Evolutionary conservation across 2,329 filamentous ascomycete species (phyloP), one percentile per base, ranked within the genome.

Genomic region (Stachybotrys chartarum): DNA sequence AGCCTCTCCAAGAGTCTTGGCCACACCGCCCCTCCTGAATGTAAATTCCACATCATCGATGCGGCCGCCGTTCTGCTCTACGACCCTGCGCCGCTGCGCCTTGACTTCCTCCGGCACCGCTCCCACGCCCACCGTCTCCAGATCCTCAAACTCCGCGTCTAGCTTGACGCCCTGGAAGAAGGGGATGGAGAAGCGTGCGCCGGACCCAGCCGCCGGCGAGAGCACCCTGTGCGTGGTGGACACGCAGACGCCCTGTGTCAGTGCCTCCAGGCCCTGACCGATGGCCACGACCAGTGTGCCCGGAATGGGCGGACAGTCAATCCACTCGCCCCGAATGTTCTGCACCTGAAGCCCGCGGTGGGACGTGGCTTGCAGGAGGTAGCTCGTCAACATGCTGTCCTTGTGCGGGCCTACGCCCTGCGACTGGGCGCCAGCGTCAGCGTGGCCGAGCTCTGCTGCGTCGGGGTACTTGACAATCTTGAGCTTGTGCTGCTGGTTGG

Each of bases 381-480:
- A 95, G 60, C 82, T 88, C 8, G 86, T 87, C 58, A 94, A 77
- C 89, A 94, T 93, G 63, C 83, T 87, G 70, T 93, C 90, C 70
- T 93, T 93, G 75, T 93, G 89, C 39, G 90, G 88, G 0, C 89
- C 90, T 0, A 92, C 87, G 62, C 75, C 83, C 62, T 86, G 83
- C 39, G 78, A 77, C 44, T 78, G 77, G 59, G 78, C 69, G 24
- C 64, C 66, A 45, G 68, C 73, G 3, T 66, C 69, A 18, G 60
- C 68, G 3, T 78, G 68, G 0, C 79, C 81, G 1, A 88, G 72
- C 67, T 84, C 79, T n/a, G 74, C 71, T 12, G 82, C 70, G 67
- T 94, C 90, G 0, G 91, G 91, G 66, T 94, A 95, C 74, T 89
- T 90, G 57, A 95, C 86, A 57, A 96, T 86, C 75, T 96, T 96